Percentiles rank a stretch among this genome's conserved stretches.
Conservation (phyloP, 2,329 filamentous ascomycete genomes). For the Emergomyces africanus region DNA sequence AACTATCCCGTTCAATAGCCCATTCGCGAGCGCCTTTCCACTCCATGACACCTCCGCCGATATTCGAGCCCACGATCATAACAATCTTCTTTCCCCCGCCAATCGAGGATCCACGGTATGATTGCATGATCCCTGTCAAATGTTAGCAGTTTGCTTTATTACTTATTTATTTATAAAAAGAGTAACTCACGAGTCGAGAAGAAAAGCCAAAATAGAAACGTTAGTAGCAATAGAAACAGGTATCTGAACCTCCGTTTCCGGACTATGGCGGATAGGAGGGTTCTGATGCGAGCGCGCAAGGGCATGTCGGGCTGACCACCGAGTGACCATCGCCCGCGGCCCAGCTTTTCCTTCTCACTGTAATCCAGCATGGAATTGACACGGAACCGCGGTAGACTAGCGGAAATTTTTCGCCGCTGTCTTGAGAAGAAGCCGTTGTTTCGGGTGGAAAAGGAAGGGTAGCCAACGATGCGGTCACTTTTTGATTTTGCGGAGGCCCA, state of each 20-base stretch:
- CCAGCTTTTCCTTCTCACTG: conserved; percentile 66
- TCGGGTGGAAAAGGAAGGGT: conserved; percentile 66
- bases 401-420: conserved; percentile 69
- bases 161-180: background rate
- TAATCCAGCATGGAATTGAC: conserved; percentile 37
- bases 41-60: conserved; percentile 96
- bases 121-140: conserved; percentile 42
- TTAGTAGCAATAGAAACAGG: conserved; percentile 45
- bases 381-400: conserved; percentile 62
- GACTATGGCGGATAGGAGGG: conserved; percentile 38
- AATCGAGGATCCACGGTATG: conserved; percentile 59
- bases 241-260: conserved; percentile 54
- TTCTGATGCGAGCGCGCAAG: conserved; percentile 21
- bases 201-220: conserved; percentile 52
- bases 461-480: conserved; percentile 58
- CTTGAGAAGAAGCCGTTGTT: conserved; percentile 80
- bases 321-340: conserved; percentile 42
- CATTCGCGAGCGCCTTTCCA: conserved; percentile 97
- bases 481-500: conserved; percentile 77
- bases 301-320: conserved; percentile 20
- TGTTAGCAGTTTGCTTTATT: conserved; percentile 14
- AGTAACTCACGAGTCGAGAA: conserved; percentile 58
- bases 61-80: conserved; percentile 83
- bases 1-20: conserved; percentile 94
- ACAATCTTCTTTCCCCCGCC: conserved; percentile 87